A percentile compares a stretch with the other conserved stretches of the same genome.
Evolutionary conservation across 176 grass and related monocot genomes (phyloP).

Genomic region (Juncus inflexus): DNA sequence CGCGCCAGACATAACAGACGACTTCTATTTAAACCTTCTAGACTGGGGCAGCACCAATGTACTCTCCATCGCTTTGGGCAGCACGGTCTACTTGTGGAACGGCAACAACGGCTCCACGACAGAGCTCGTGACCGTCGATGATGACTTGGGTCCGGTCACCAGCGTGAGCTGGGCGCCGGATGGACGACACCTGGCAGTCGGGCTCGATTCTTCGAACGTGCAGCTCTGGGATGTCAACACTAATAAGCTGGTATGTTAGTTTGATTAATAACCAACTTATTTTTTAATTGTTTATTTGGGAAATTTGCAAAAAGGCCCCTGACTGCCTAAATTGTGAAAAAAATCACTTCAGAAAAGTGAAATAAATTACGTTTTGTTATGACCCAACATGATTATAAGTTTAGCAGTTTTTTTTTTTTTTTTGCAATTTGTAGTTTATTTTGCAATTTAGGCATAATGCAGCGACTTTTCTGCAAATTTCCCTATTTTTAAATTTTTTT

Average conservation of each 20-base stretch:
- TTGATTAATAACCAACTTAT: no score
- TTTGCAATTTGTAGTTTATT: no score
- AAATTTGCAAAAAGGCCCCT: no score
- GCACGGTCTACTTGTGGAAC: not conserved
- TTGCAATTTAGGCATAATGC: no score
- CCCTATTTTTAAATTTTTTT: no score
- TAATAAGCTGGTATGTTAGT: conserved; percentile 33
- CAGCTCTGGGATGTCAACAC: conserved; percentile 40
- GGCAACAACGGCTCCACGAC: not conserved
- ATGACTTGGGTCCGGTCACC: not conserved
- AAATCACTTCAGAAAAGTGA: no score
- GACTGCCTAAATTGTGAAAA: no score
- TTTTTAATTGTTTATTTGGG: not conserved
- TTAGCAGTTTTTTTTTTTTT: no score
- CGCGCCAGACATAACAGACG: not conserved
- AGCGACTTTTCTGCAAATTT: no score
- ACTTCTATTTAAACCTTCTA: not conserved
- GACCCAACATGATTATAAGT: no score
- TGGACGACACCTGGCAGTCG: conserved; percentile 34
- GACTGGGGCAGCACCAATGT: conserved; percentile 22
- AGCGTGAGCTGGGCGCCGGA: conserved; percentile 13
- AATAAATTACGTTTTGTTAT: no score
- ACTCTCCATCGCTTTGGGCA: not conserved
- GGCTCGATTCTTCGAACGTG: conserved; percentile 44
- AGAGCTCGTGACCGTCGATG: conserved; percentile 5